A percentile compares a stretch with the other conserved stretches of the same genome.
phyloP scores from a whole-genome alignment of 768 basidiomycete genomes.

The Boletus vermiculosoides region DNA sequence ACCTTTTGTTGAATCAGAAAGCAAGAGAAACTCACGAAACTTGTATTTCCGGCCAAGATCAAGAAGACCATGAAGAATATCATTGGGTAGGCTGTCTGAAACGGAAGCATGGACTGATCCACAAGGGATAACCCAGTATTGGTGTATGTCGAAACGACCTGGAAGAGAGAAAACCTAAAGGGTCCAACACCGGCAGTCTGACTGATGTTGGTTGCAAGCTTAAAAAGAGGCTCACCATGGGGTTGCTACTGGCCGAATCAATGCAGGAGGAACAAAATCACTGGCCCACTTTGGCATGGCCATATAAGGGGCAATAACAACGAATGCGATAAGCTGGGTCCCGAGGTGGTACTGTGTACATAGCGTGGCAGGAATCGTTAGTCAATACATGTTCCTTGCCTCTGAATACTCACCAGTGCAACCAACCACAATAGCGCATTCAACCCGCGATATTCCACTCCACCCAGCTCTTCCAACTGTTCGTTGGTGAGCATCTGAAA shows the following conservation, averaged over 20 bases:
- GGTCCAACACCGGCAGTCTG: neutral
- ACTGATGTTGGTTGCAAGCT: neutral
- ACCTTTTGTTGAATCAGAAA: neutral
- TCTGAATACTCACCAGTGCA: slow-evolving; percentile 50
- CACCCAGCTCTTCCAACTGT: slow-evolving; percentile 88
- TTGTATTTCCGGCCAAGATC: slow-evolving; percentile 91
- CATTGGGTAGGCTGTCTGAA: slow-evolving; percentile 83
- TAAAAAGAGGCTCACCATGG: slow-evolving; percentile 53
- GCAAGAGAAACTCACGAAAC: slow-evolving; percentile 65
- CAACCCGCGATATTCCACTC: slow-evolving; percentile 88
- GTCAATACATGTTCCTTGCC: neutral
- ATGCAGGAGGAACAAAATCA: slow-evolving; percentile 58
- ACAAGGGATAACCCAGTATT: slow-evolving; percentile 87
- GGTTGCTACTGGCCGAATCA: slow-evolving; percentile 53
- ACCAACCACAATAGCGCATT: slow-evolving; percentile 82
- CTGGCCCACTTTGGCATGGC: slow-evolving; percentile 54
- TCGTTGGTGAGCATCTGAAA: slow-evolving; percentile 71
- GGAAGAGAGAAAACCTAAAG: slow-evolving; percentile 79
- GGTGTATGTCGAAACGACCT: slow-evolving; percentile 82
- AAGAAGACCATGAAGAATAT: slow-evolving; percentile 67
- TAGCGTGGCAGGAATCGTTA: slow-evolving; percentile 4
- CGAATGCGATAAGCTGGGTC: slow-evolving; percentile 64
- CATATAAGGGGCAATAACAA: slow-evolving; percentile 82
- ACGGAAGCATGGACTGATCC: slow-evolving; percentile 90
- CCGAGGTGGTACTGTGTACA: slow-evolving; percentile 70